Percentiles rank a stretch among this genome's conserved stretches.
Conservation (phyloP, 805 yeast species). For the Candida yuanshanica region DNA sequence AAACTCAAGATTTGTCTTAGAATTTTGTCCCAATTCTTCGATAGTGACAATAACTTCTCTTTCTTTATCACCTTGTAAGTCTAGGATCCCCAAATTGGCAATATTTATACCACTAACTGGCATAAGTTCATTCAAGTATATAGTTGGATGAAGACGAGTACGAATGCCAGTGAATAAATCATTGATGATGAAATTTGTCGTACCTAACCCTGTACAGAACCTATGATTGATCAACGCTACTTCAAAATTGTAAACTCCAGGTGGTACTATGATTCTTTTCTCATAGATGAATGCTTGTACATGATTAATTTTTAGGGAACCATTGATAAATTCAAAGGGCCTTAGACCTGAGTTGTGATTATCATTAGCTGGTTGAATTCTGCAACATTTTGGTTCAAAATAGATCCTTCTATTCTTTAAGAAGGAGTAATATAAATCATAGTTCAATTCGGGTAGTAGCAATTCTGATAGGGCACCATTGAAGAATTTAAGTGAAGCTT, state of each 20-base stretch:
- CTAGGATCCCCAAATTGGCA: slow-evolving; percentile 45
- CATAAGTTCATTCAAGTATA: slow-evolving; percentile 50
- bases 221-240: slow-evolving; percentile 11
- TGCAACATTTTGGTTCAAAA: slow-evolving; percentile 39
- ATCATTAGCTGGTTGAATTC: slow-evolving; percentile 18
- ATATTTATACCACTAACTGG: slow-evolving; percentile 47
- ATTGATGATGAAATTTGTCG: slow-evolving; percentile 46
- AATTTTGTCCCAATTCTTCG: slow-evolving; percentile 52
- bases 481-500: slow-evolving; percentile 24
- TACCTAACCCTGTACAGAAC: slow-evolving; percentile 41
- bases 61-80: slow-evolving; percentile 22
- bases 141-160: slow-evolving; percentile 39
- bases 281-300: slow-evolving; percentile 9
- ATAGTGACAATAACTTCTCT: slow-evolving; percentile 36
- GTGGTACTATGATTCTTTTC: slow-evolving; percentile 6
- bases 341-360: not conserved
- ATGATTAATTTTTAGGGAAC: slow-evolving; percentile 4
- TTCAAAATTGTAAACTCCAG: slow-evolving; percentile 19
- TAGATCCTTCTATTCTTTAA: slow-evolving; percentile 47
- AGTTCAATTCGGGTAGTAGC: slow-evolving; percentile 24
- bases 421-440: slow-evolving; percentile 48
- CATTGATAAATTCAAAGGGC: not conserved
- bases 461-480: slow-evolving; percentile 34
- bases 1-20: slow-evolving; percentile 47
- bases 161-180: slow-evolving; percentile 22